Evolutionary conservation across 2,329 filamentous ascomycete species (phyloP).

Genomic region (Scopulariopsis brevicaulis): DNA sequence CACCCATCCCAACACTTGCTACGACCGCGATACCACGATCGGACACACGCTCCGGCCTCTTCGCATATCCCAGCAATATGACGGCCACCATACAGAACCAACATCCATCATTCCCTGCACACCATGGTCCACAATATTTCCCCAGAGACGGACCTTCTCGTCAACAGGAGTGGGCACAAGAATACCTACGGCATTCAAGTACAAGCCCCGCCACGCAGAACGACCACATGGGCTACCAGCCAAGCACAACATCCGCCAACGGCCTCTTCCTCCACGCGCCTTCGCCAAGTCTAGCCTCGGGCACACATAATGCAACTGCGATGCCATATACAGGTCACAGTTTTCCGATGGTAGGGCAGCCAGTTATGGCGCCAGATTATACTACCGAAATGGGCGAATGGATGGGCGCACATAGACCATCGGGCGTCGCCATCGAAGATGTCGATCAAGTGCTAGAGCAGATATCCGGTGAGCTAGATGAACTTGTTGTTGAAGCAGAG

Average conservation of each 20-base stretch:
- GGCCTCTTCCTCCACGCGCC: not conserved
- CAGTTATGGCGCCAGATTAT: conserved; percentile 18
- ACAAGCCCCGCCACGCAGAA: not conserved
- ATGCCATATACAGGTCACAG: not conserved
- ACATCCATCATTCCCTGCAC: not conserved
- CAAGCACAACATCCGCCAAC: not conserved
- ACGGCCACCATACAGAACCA: not conserved
- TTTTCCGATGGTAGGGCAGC: not conserved
- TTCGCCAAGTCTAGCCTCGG: not conserved
- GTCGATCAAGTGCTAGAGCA: conserved; percentile 31
- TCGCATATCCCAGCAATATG: not conserved
- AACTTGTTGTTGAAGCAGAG: not conserved
- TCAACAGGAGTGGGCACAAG: not conserved
- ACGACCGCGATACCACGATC: not conserved
- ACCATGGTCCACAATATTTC: not conserved
- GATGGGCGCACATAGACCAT: conserved; percentile 21
- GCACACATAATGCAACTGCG: not conserved
- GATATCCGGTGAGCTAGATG: conserved; percentile 26
- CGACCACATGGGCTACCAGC: not conserved
- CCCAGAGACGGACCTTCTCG: not conserved
- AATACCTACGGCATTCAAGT: not conserved
- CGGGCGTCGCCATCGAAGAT: conserved; percentile 15
- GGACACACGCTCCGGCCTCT: not conserved
- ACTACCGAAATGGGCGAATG: conserved; percentile 27
- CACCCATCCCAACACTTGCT: not conserved